Conservation (phyloP, 495 filamentous ascomycete species). For the Hypoxylon cercidicola region DNA sequence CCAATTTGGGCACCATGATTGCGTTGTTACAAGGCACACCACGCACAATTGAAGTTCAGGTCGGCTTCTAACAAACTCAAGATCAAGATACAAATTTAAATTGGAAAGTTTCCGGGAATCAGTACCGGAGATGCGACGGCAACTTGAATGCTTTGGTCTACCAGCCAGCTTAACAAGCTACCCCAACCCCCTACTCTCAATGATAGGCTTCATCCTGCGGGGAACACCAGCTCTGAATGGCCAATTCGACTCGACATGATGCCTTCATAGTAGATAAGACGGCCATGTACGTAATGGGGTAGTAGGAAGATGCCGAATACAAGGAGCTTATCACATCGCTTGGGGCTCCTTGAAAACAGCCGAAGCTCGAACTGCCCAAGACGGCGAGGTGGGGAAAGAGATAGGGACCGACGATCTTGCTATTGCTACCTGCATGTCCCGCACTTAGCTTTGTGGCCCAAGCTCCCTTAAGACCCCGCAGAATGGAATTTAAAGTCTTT, state of each 20-base stretch:
- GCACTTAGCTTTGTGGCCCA: constrained; percentile 25
- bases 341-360: constrained; percentile 28
- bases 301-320: constrained; percentile 39
- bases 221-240: constrained; percentile 23
- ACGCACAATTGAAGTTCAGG: neutral
- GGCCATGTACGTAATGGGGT: constrained; percentile 26
- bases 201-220: constrained; percentile 17
- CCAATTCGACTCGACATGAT: constrained; percentile 21
- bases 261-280: constrained; percentile 19
- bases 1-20: constrained; percentile 34
- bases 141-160: constrained; percentile 9
- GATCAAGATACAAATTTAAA: neutral
- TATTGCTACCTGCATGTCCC: too few species aligned
- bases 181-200: constrained; percentile 14
- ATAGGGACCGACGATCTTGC: constrained; percentile 9
- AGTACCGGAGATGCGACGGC: neutral
- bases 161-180: constrained; percentile 7
- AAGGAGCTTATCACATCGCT: constrained; percentile 44
- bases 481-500: constrained; percentile 18
- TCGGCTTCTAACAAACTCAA: neutral
- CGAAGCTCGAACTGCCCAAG: constrained; percentile 22
- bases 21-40: neutral
- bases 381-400: constrained; percentile 18
- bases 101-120: neutral
- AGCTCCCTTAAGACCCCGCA: constrained; percentile 28